Conservation (phyloP, 2,329 filamentous ascomycete species). For the Alternaria burnsii region DNA sequence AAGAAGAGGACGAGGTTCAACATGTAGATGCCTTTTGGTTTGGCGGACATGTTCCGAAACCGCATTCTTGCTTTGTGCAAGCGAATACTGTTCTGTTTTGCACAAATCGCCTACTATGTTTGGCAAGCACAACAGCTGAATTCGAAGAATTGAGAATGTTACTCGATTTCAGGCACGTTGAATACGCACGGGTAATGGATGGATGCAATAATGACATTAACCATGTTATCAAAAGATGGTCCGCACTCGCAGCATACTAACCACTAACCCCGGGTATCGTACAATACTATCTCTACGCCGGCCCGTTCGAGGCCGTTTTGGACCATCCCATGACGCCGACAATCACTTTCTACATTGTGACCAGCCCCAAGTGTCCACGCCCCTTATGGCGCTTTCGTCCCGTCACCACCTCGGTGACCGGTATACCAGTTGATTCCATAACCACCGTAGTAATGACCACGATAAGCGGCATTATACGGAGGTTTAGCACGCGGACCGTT, state of each 20-base stretch:
- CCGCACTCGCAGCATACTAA: not conserved
- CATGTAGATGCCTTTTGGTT: conserved; percentile 63
- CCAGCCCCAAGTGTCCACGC: not conserved
- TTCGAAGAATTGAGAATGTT: not conserved
- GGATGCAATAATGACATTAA: conserved; percentile 1
- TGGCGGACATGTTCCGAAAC: not conserved
- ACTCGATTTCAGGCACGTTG: not conserved
- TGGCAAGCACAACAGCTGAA: not conserved
- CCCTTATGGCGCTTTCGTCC: not conserved
- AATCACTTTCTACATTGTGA: not conserved
- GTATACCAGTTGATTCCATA: not conserved
- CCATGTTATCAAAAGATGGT: not conserved
- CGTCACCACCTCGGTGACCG: not conserved
- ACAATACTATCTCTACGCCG: conserved; percentile 3
- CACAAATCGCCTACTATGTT: not conserved
- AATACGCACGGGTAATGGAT: not conserved
- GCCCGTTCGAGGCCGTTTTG: not conserved
- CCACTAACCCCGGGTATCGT: conserved; percentile 3
- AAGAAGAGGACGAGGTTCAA: conserved; percentile 94
- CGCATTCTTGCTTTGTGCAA: not conserved
- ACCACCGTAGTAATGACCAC: not conserved
- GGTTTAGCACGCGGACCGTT: not conserved
- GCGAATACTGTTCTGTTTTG: not conserved
- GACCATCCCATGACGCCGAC: not conserved
- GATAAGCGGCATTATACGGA: not conserved